Evolutionary conservation across 768 basidiomycete genomes (phyloP), one percentile per base, ranked within the genome.

Genomic region (Multifurca ochricompacta): DNA sequence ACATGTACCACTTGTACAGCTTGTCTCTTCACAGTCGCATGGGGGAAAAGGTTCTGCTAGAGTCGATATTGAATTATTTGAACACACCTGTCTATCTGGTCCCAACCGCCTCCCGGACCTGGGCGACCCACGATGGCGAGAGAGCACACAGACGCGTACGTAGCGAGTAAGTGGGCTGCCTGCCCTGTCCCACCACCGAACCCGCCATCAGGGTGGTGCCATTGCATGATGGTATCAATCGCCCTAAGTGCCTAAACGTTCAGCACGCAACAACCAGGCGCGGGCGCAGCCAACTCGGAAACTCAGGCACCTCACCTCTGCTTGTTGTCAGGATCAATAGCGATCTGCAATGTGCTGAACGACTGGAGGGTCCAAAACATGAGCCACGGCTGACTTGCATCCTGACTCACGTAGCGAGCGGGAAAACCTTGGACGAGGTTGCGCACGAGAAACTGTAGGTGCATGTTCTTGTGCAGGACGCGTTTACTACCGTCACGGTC

Each of bases 341-440:
- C 83, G 6, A 90, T 83, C 46, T 91, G 89, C 40, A 95, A 65
- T 2, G 82, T 65, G 62, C 87, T 85, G 63, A 96, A 86, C 13
- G 84, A 75, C 62, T 99, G 93, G 9, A 94, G 66, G 0, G 83
- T 84, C 94, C 96, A 98, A 70, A 89, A 97, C 55, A 97, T 67
- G 27, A 97, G 72, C 96, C 96, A 98, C 0, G 96, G 88, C 63
- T 95, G 85, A 61, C 90, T 93, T 0, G 95, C 94, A 66, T 98
- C 96, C 63, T 97, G 87, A 42, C 82, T 83, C 18, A 74, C 76
- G 66, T 91, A 98, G 51, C 83, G 75, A 10, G 75, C 72, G 0
- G 93, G 91, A 40, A 98, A 87, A 2, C 90, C 83, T 64, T 91
- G 87, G 7, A 83, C 64, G 49, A 91, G 75, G 58, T 84, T 80